Conservation (phyloP, 371 early-diverging fungal species). For the Mucor plumbeus region DNA sequence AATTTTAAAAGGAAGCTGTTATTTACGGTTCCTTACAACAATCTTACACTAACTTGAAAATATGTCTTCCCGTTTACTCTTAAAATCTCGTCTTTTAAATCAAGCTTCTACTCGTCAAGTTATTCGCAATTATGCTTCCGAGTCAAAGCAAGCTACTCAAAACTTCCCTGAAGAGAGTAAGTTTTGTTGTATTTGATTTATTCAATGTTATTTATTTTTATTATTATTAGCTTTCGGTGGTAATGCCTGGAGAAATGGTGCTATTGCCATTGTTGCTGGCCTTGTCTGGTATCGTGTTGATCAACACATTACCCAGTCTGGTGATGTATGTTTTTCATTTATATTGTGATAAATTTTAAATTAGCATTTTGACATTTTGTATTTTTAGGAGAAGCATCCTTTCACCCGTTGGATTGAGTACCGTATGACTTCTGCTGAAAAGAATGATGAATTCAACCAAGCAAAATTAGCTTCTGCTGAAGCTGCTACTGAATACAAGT, state of each 20-base stretch:
- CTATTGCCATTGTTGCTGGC: constrained; percentile 46
- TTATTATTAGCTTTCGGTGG: constrained; percentile 37
- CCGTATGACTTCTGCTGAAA: constrained; percentile 41
- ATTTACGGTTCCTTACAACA: neutral
- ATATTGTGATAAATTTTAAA: neutral
- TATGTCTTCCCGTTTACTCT: constrained; percentile 36
- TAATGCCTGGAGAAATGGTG: constrained; percentile 50
- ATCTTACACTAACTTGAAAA: constrained; percentile 18
- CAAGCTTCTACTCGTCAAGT: constrained; percentile 24
- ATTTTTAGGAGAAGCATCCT: constrained; percentile 47
- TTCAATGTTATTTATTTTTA: neutral
- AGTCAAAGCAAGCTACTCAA: constrained; percentile 28
- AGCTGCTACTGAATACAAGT: constrained; percentile 52
- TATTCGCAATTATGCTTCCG: constrained; percentile 30
- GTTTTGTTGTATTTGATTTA: neutral
- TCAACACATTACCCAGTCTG: constrained; percentile 37
- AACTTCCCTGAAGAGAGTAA: constrained; percentile 32
- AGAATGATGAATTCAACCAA: constrained; percentile 39
- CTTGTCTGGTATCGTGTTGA: constrained; percentile 48
- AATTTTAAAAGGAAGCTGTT: neutral
- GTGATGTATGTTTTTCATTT: constrained; percentile 26
- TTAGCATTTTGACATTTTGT: constrained; percentile 2
- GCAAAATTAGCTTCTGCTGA: constrained; percentile 37
- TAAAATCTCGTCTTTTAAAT: constrained; percentile 23
- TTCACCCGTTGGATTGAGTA: constrained; percentile 54